These are phyloP conservation scores for Cladosporium sphaerospermum DNA, from an alignment of 2,329 filamentous ascomycete genomes.

Conservation along the genomic window DNA sequence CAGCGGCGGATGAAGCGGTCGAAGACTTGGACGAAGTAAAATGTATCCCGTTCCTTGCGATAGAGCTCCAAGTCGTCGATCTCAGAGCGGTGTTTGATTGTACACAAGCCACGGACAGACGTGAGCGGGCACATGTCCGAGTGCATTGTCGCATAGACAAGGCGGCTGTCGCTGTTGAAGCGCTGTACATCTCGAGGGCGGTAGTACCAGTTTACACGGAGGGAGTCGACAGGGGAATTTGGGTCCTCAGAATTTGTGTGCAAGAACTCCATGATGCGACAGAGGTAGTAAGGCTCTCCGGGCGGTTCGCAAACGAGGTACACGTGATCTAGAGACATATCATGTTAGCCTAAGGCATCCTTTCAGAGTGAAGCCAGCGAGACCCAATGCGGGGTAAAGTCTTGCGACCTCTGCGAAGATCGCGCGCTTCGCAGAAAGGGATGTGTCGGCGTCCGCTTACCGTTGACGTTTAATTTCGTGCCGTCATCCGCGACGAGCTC, in stretches of 20 bases:
- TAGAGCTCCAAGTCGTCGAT: slow-evolving; percentile 77
- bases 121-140: slow-evolving; percentile 92
- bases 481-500: slow-evolving; percentile 87
- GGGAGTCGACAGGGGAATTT: slow-evolving; percentile 68
- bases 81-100: slow-evolving; percentile 81
- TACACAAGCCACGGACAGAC: slow-evolving; percentile 86
- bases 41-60: slow-evolving; percentile 76
- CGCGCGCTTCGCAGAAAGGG: background rate
- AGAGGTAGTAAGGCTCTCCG: slow-evolving; percentile 95
- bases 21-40: slow-evolving; percentile 97
- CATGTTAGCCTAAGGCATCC: slow-evolving; percentile 21
- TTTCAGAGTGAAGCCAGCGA: slow-evolving; percentile 1
- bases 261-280: slow-evolving; percentile 96
- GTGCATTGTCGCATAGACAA: slow-evolving; percentile 96
- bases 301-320: slow-evolving; percentile 97
- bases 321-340: slow-evolving; percentile 61
- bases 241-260: slow-evolving; percentile 67
- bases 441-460: slow-evolving; percentile 48
- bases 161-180: slow-evolving; percentile 81
- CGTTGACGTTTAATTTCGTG: slow-evolving; percentile 74
- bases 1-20: slow-evolving; percentile 97
- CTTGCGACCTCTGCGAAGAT: slow-evolving; percentile 14
- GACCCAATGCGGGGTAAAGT: slow-evolving; percentile 21
- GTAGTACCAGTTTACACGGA: slow-evolving; percentile 98
- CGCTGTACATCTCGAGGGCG: slow-evolving; percentile 91